Base-by-base conservation (phyloP, 2,329 filamentous ascomycete genomes). In the Penicillium sp. region DNA sequence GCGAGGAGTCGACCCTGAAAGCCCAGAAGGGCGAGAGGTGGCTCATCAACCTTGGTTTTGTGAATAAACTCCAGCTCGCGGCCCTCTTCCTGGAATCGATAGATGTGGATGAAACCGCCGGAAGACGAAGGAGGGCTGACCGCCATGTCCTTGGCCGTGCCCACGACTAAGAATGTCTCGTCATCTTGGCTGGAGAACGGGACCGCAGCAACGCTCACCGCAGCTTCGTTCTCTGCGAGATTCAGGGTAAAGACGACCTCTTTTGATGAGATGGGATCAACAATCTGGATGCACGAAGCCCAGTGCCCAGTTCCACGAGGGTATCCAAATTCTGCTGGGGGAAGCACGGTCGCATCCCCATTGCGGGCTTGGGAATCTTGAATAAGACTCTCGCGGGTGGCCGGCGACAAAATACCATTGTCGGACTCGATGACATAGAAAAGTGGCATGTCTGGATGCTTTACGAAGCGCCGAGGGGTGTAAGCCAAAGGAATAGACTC, bases 341-440 rank as follows among this genome's bases (percentile, higher is more conserved):
- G 80, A 2, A 92, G 71, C 8, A 82, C 72, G 3, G 73, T 70
- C n/a, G 76, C 73, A 12, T 89, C 82, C 4, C 84, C 85, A 57
- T 87, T 88, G 6, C 80, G 77, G 3, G 79, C 73, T 5, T 72
- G 72, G 0, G 83, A 80, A 49, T 92, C 84, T 20, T 82, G 75
- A 8, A 93, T 72, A 1, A 95, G 72, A 47, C 82, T 77, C n/a
- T 77, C 72, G 38, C 82, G 79, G 6, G 89, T 82, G n/a, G 84
- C 78, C 4, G 84, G 81, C 1, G 88, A 82, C 2, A 98, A 72
- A 0, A 89, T 86, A 57, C 95, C 93, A 61, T 92, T 93, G 49
- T 98, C 93, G 8, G 88, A 79, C 66, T 95, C 86, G 35, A 95
- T 87, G 5, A 90, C 88, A 59, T 96, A 98, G 62, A 95, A 98